Conservation (phyloP, 2,329 filamentous ascomycete genomes). For the Phaeosphaeria sp. region DNA sequence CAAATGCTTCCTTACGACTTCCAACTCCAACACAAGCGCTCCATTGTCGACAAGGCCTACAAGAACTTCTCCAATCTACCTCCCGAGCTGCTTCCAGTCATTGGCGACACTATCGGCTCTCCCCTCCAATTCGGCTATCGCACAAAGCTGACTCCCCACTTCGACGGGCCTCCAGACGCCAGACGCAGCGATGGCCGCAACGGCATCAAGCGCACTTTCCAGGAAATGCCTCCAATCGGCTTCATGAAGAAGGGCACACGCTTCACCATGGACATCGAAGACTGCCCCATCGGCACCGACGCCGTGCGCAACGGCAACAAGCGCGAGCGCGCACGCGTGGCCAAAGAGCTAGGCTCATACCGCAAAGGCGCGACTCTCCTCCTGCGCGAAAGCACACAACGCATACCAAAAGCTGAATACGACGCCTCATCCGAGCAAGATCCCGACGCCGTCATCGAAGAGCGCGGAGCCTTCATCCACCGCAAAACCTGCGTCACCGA, state of each 20-base stretch:
- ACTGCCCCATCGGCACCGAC: slow-evolving; percentile 93
- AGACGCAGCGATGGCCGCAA: slow-evolving; percentile 55
- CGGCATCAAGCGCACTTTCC: slow-evolving; percentile 64
- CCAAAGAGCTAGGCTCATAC: slow-evolving; percentile 73
- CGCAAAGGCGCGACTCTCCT: slow-evolving; percentile 85
- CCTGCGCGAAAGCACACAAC: slow-evolving; percentile 81
- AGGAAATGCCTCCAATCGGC: slow-evolving; percentile 78
- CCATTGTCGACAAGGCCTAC: slow-evolving; percentile 90
- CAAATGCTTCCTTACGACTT: slow-evolving; percentile 93
- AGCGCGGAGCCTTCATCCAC: slow-evolving; percentile 70
- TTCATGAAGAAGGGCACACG: slow-evolving; percentile 88
- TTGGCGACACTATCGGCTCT: slow-evolving; percentile 86
- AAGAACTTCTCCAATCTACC: slow-evolving; percentile 86
- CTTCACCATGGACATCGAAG: slow-evolving; percentile 89
- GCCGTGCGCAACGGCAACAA: slow-evolving; percentile 81
- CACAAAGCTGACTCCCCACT: slow-evolving; percentile 96
- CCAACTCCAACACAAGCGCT: slow-evolving; percentile 83
- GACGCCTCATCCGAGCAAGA: slow-evolving; percentile 32
- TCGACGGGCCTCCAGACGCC: slow-evolving; percentile 74
- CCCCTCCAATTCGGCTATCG: slow-evolving; percentile 92
- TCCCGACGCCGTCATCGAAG: slow-evolving; percentile 58
- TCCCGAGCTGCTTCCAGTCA: slow-evolving; percentile 73
- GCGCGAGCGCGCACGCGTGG: slow-evolving; percentile 78
- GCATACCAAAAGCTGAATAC: slow-evolving; percentile 60
- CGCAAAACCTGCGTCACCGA: slow-evolving; percentile 90